Evolutionary conservation across 306 rosid species (phyloP).

Genomic region (Boehmeria nivea): DNA sequence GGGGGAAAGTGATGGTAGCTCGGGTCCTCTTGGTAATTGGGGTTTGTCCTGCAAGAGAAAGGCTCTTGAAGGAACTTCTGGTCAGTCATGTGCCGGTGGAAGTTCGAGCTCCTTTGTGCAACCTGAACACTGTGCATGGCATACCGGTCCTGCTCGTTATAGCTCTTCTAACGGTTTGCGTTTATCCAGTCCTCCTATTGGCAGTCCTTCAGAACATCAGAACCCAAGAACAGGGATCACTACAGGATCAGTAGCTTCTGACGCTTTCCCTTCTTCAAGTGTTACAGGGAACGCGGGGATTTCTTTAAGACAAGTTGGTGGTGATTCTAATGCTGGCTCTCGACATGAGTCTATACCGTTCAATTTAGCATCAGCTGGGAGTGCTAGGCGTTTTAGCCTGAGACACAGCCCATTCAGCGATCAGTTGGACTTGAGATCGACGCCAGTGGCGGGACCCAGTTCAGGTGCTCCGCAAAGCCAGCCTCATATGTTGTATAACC

Average conservation of each 20-base stretch:
- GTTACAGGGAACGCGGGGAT: constrained; percentile 39
- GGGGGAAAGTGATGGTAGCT: constrained; percentile 31
- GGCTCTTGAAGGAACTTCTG: constrained; percentile 69
- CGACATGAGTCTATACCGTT: constrained; percentile 50
- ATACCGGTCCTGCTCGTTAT: constrained; percentile 30
- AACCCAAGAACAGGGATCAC: constrained; percentile 39
- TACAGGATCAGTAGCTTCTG: constrained; percentile 37
- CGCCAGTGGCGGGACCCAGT: constrained; percentile 46
- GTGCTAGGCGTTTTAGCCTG: constrained; percentile 33
- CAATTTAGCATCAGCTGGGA: constrained; percentile 46
- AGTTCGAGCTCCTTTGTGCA: constrained; percentile 55
- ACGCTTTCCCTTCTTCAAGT: constrained; percentile 44
- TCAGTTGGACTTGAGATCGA: constrained; percentile 50
- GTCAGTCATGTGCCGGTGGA: constrained; percentile 49
- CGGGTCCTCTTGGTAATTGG: constrained; percentile 60
- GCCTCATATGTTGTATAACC: constrained; percentile 29
- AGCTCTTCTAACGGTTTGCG: constrained; percentile 46
- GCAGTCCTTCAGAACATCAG: constrained; percentile 40
- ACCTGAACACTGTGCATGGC: constrained; percentile 46
- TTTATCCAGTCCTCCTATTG: constrained; percentile 38
- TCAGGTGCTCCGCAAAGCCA: constrained; percentile 41
- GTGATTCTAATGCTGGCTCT: constrained; percentile 37
- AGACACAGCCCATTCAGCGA: constrained; percentile 35
- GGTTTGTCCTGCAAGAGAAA: constrained; percentile 85
- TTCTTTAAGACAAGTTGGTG: constrained; percentile 33